Evolutionary conservation across 164 flowering plant genomes (phyloP), one percentile per base, ranked within the genome.

Genomic region (Piper longum): DNA sequence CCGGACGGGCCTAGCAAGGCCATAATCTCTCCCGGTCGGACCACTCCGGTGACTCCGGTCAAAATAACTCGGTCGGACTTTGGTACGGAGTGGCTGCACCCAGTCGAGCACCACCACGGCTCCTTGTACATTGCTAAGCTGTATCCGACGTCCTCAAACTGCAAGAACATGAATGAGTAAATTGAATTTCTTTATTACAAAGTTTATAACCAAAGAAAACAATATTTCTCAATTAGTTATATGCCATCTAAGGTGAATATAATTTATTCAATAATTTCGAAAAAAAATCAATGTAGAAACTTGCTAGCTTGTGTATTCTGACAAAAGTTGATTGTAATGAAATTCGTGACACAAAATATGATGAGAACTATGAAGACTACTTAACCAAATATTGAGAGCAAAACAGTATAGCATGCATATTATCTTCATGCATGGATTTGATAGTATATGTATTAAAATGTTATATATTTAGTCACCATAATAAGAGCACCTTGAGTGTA

Each of bases 1-100:
- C 97, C 98, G 0, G 97, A 92, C 0, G 98, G 96, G 16, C 98
- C 98, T 0, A 92, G 77, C 96, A 92, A 84, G 41, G 98, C 97
- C 7, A 92, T 78, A 18, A 89, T 69, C 75, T 92, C 97, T 0
- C 96, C 97, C 0, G 98, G 97, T 11, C 73, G 70, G 19, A 80
- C 96, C 0, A 81, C 54, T 2, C 98, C 97, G 1, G 75, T 82
- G 11, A 86, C 82, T 7, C 88, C 89, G 56, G 77, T 83, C 61
- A 91, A 82, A 2, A 89, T 57, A 11, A 59, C 65, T 5, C 81
- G 77, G 1, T 70, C 80, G 4, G 63, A 64, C 57, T 83, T 81
- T 1, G 87, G 77, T 40, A 66, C 75, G 13, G 76, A 14, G 77
- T 52, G n/a, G 67, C 40, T 9, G 19, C 45, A 52, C 13, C 56